These are phyloP conservation scores for Eucalyptus marginata DNA, from an alignment of 345 rosid genomes.

Conservation along the genomic window DNA sequence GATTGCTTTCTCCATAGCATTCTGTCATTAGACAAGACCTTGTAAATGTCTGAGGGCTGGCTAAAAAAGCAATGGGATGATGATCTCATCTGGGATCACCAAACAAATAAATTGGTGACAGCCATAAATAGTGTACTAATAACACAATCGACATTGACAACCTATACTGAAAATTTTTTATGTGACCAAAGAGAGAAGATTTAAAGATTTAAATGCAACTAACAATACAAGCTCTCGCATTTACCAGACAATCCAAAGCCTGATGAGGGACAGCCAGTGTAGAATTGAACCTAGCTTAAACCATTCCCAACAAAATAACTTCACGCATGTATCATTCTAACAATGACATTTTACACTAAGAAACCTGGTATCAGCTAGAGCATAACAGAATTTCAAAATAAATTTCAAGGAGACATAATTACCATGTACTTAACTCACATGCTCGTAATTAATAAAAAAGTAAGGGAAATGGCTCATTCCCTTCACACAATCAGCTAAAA, in stretches of 20 bases:
- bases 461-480: not conserved
- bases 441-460: not conserved
- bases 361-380: not conserved
- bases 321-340: not conserved
- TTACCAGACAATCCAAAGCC: not conserved
- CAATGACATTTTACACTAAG: not conserved
- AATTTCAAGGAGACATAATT: not conserved
- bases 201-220: not conserved
- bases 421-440: not conserved
- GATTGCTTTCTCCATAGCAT: conserved; percentile 96
- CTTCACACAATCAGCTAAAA: not conserved
- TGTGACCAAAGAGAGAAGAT: not conserved
- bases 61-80: not conserved
- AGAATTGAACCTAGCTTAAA: not conserved
- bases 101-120: not conserved
- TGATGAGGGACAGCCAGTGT: not conserved
- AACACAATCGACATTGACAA: not conserved
- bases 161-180: not conserved
- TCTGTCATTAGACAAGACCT: conserved; percentile 30
- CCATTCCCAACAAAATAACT: not conserved
- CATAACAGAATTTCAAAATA: not conserved
- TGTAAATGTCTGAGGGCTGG: not conserved
- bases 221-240: not conserved
- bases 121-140: not conserved
- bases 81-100: not conserved